Conservation (phyloP, 2,329 filamentous ascomycete genomes). For the Aspergillus novoparasiticus region DNA sequence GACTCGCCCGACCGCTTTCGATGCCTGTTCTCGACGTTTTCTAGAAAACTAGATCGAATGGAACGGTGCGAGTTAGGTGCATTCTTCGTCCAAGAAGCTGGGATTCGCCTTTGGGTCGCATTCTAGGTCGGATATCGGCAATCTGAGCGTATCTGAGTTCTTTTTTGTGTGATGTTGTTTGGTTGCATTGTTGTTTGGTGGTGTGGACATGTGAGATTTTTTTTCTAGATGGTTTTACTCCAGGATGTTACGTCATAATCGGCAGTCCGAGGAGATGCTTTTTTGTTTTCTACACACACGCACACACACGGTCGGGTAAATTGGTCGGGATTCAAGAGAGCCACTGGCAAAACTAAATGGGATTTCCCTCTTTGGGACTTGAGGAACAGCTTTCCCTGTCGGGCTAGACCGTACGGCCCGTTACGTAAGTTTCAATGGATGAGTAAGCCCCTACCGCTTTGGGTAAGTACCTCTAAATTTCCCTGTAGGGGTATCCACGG, state of each 20-base stretch:
- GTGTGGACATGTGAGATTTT: not conserved
- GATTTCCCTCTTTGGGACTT: not conserved
- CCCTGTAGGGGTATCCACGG: not conserved
- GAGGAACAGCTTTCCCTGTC: slow-evolving; percentile 24
- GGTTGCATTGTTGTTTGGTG: not conserved
- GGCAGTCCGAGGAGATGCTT: slow-evolving; percentile 13
- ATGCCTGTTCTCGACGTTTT: slow-evolving; percentile 36
- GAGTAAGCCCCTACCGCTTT: slow-evolving; percentile 10
- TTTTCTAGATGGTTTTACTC: not conserved
- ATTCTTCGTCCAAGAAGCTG: slow-evolving; percentile 3
- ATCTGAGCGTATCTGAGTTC: not conserved
- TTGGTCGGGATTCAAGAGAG: slow-evolving; percentile 4
- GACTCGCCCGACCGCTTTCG: slow-evolving; percentile 11
- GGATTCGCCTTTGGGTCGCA: not conserved
- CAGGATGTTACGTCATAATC: slow-evolving; percentile 14
- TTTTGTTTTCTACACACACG: not conserved
- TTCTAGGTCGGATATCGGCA: not conserved
- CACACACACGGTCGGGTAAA: slow-evolving; percentile 8
- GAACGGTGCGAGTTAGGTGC: slow-evolving; percentile 16
- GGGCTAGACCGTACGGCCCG: slow-evolving; percentile 7
- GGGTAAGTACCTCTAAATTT: slow-evolving; percentile 2
- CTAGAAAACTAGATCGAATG: slow-evolving; percentile 34
- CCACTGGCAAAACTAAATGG: not conserved
- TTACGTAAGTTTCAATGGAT: slow-evolving; percentile 1
- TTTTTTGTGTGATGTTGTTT: not conserved